Base-by-base conservation (phyloP, 495 filamentous ascomycete genomes). In the Corynascus novoguineensis region DNA sequence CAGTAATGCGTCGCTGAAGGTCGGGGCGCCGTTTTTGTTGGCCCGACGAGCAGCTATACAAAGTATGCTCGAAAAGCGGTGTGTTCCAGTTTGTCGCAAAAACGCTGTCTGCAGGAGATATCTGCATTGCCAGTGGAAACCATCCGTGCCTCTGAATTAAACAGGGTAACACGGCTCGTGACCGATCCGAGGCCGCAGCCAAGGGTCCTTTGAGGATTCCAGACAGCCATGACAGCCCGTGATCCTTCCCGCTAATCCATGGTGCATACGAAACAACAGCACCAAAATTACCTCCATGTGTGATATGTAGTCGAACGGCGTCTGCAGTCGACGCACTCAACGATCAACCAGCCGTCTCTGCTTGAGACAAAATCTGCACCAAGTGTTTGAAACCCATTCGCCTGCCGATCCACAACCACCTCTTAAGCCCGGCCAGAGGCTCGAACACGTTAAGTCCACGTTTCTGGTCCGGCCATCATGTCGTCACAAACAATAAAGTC, bases 41-140 rank as follows among this genome's bases (percentile, higher is more conserved):
- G n/a, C n/a, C n/a, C n/a, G n/a, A n/a, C n/a, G n/a, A n/a, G n/a
- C n/a, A n/a, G n/a, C n/a, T n/a, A n/a, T n/a, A n/a, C n/a, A n/a
- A n/a, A n/a, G 9, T 10, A 10, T 27, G 15, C n/a, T 24, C 42
- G 48, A 58, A 27, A 22, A 58, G 55, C 55, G 48, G 55, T 58
- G 55, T 58, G 31, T 24, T 53, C 35, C 48, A 47, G 55, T 48
- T 51, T 27, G 31, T 14, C 15, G 9, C 12, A 8, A 22, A 28
- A 28, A 14, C 25, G 51, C 38, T 29, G 38, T 15, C 46, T 47
- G 55, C 29, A 52, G 47, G 47, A 29, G 27, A 5, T 37, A 41
- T 40, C 52, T 37, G 52, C 41, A 27, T 28, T 21, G n/a, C 22
- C 8, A 38, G 5, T 2, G 19, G 28, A 25, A 53, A 4, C 42